phyloP scores from a whole-genome alignment of 2,329 filamentous ascomycete species.

The Ascochyta viciae-villosae region DNA sequence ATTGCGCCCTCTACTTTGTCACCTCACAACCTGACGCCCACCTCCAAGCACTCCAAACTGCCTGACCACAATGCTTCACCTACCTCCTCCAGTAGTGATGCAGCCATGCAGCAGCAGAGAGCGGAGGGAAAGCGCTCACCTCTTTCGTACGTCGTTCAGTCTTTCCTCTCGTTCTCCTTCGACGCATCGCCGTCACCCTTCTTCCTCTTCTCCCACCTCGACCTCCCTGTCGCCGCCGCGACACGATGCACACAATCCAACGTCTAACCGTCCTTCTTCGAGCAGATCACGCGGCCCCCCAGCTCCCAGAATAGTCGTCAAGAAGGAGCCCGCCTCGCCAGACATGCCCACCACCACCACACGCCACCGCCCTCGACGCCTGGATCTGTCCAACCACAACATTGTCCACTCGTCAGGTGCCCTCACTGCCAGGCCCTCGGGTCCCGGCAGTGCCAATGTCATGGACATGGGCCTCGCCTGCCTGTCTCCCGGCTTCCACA shows the following conservation, averaged over 20 bases:
- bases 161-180: conserved; percentile 35
- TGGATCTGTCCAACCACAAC: conserved; percentile 72
- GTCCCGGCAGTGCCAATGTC: conserved; percentile 75
- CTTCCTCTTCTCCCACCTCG: conserved; percentile 34
- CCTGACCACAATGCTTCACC: conserved; percentile 49
- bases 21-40: conserved; percentile 48
- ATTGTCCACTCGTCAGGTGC: conserved; percentile 53
- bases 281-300: conserved; percentile 59
- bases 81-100: conserved; percentile 49
- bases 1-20: conserved; percentile 53
- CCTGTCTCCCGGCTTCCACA: conserved; percentile 93
- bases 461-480: conserved; percentile 94
- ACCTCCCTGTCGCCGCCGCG: conserved; percentile 40
- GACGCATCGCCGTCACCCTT: conserved; percentile 22
- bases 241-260: conserved; percentile 18
- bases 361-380: conserved; percentile 76
- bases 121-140: conserved; percentile 62
- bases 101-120: conserved; percentile 45
- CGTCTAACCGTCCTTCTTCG: conserved; percentile 49
- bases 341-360: conserved; percentile 74
- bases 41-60: conserved; percentile 45
- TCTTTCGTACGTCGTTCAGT: conserved; percentile 55
- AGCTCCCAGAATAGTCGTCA: conserved; percentile 85
- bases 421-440: conserved; percentile 71
- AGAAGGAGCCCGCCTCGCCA: conserved; percentile 93